A percentile compares a stretch with the other conserved stretches of the same genome.
These are phyloP conservation scores for Corylus avellana DNA, from an alignment of 306 rosid genomes.

Conservation along the genomic window DNA sequence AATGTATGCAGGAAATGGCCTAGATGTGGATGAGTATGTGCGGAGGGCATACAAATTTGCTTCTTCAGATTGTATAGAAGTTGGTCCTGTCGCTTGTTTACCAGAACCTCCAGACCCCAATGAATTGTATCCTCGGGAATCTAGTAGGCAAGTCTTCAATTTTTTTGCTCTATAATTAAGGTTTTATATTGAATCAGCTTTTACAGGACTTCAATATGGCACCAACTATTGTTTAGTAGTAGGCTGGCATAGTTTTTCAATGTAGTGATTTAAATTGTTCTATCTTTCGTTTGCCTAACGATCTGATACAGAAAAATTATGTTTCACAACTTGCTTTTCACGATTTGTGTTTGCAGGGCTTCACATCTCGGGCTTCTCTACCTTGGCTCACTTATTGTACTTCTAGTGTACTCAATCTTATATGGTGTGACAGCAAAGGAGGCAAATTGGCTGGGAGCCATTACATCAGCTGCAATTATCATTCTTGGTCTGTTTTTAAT, in stretches of 20 bases:
- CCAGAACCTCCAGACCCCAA: conserved; percentile 99
- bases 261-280: not conserved
- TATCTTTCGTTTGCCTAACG: not conserved
- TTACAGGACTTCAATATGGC: not conserved
- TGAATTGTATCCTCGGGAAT: conserved; percentile 96
- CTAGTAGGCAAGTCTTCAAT: conserved; percentile 64
- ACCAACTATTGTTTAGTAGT: not conserved
- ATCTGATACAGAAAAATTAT: not conserved
- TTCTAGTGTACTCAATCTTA: conserved; percentile 83
- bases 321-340: no score
- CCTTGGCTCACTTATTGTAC: conserved; percentile 87
- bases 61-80: conserved; percentile 92
- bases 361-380: conserved; percentile 94
- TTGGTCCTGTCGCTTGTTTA: conserved; percentile 92
- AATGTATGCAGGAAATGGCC: conserved; percentile 79
- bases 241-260: not conserved
- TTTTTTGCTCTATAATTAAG: conserved; percentile 27
- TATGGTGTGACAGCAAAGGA: conserved; percentile 86
- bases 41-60: conserved; percentile 98
- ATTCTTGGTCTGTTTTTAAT: conserved; percentile 69
- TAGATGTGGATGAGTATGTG: conserved; percentile 97
- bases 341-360: conserved; percentile 59
- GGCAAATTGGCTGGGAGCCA: conserved; percentile 91
- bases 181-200: conserved; percentile 1
- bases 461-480: conserved; percentile 93